Evolutionary conservation across 2,329 filamentous ascomycete species (phyloP), one percentile per base, ranked within the genome.

Genomic region (Ophiostoma perfectum): DNA sequence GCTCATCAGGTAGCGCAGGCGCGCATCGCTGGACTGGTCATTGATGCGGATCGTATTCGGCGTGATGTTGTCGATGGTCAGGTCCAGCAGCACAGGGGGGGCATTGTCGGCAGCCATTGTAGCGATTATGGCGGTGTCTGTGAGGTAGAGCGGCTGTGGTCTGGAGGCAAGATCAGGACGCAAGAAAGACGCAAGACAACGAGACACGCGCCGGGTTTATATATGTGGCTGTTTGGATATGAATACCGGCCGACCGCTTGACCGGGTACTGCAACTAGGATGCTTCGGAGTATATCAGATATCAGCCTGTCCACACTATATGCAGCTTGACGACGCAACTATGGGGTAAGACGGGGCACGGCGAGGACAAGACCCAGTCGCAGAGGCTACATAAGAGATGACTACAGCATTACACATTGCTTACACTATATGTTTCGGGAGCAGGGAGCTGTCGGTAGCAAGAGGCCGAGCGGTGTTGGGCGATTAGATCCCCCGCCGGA

Each of bases 1-100:
- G 73, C 90, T 86, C 75, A 94, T 84, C 63, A 95, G 77, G 76
- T 91, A 93, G 71, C 86, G 89, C 70, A 91, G 79, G 27, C 91
- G 84, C 36, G 83, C 80, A 74, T 92, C 82, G 9, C 81, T 76
- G 73, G 86, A 86, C 80, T 88, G 85, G 9, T 89, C 89, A 79
- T 94, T 94, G 78, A 93, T 92, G 63, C 83, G 81, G 75, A 89
- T 83, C 44, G 89, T 88, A 74, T 93, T 92, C 66, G 89, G 85
- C 67, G 90, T 93, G 77, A 93, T 93, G 78, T 93, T 93, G 75
- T 92, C 89, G 72, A 89, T 89, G 1, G 88, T 92, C 47, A 93
- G 81, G 78, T 93, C 87, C 66, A 78, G 76, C 18, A 78, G 74
- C 44, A 49, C 45, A 2, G 73, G 71, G 7, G 66, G 44, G 11